Base-by-base conservation (phyloP, 441 rosid species). In the Erodium moschatum region DNA sequence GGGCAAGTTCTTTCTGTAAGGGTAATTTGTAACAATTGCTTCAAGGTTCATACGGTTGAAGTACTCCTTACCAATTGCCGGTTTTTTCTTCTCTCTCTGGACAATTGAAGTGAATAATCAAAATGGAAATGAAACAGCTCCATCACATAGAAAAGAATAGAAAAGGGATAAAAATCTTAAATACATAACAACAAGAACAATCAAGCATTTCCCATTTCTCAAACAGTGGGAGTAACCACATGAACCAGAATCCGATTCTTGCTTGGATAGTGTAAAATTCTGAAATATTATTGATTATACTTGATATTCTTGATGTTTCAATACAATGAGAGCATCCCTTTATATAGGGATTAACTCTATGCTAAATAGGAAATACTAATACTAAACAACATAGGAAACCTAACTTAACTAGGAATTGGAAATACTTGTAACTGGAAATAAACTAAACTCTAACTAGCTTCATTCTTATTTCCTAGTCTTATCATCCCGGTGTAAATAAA, bases 31-130 rank as follows among this genome's bases (percentile, higher is more conserved):
- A 60, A 96, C 92, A 71, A 96, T 90, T 76, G 84, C 96, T 83
- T 92, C 98, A 80, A 96, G 98, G 77, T 88, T 87, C 87, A 81
- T 88, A 85, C 82, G 91, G 75, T 82, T 81, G 86, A 96, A 96
- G 84, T 96, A 96, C 79, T 96, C 94, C 84, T 96, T 96, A 40
- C 98, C 99, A 58, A 96, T 82, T 20, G 83, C 76, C 31, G 99
- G 97, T 72, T 83, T 90, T 76, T 89, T 92, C 86, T 80, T 73
- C 81, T 92, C 98, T 77, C 98, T 96, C 99, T 96, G 83, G 66
- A 70, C 69, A 81, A 66, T 75, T 67, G 61, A 21, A 69, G 72
- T 35, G 35, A 77, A 71, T 56, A 67, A 66, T 70, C 67, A 74
- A 46, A 68, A 64, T 65, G 24, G 67, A 63, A 68, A 27, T 76